phyloP scores from a whole-genome alignment of 768 basidiomycete genomes.

The Coprinopsis sp. region DNA sequence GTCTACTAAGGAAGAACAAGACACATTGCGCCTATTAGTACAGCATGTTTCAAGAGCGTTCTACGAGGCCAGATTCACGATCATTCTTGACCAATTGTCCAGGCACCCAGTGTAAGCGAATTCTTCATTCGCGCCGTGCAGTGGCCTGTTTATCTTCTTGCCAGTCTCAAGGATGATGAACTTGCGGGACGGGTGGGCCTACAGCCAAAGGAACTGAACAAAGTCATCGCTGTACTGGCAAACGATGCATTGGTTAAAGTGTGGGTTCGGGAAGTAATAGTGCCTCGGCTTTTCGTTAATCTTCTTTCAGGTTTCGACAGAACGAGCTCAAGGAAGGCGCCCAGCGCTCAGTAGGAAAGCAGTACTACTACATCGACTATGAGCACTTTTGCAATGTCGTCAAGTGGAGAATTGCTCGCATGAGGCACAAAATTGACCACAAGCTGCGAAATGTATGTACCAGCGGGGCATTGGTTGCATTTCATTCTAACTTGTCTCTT shows the following conservation, averaged over 20 bases:
- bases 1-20: constrained; percentile 76
- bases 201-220: constrained; percentile 86
- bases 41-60: constrained; percentile 92
- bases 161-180: constrained; percentile 89
- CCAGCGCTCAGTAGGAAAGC: constrained; percentile 79
- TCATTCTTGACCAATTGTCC: constrained; percentile 91
- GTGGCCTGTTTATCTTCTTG: constrained; percentile 7
- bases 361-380: constrained; percentile 97
- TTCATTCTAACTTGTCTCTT: not conserved
- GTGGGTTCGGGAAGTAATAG: constrained; percentile 39
- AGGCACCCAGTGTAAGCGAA: constrained; percentile 89
- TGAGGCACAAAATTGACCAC: constrained; percentile 86
- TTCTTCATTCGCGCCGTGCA: constrained; percentile 8
- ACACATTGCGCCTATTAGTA: constrained; percentile 79
- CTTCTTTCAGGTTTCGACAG: constrained; percentile 64
- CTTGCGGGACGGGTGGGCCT: constrained; percentile 87
- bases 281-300: not conserved
- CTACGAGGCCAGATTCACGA: constrained; percentile 88
- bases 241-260: constrained; percentile 75
- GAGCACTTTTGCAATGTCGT: constrained; percentile 94
- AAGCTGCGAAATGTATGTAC: constrained; percentile 74
- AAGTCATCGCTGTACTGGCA: constrained; percentile 77
- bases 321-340: constrained; percentile 90
- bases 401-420: constrained; percentile 94
- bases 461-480: constrained; percentile 15